These are phyloP conservation scores for Waitea zeae DNA, from an alignment of 1,284 basidiomycete species.

Conservation along the genomic window DNA sequence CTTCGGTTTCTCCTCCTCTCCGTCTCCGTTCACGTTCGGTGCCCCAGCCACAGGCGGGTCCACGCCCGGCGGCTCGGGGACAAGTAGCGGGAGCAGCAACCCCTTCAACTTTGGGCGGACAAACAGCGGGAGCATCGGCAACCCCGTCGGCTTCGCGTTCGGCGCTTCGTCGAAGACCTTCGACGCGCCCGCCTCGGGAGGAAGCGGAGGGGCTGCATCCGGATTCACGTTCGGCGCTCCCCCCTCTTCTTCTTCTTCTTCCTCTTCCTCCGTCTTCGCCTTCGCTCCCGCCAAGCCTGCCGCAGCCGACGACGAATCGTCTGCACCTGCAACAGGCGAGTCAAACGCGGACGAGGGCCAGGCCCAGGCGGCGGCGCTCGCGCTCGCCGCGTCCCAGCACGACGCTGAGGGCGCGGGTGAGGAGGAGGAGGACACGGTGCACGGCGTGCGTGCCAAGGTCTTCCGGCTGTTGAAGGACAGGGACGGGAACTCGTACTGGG, in stretches of 20 bases:
- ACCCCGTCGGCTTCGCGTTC: slow-evolving; percentile 39
- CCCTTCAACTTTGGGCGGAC: too few relatives aligned
- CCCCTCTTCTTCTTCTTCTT: neutral
- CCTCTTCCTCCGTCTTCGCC: neutral
- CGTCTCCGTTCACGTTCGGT: slow-evolving; percentile 4
- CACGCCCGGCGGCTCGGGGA: slow-evolving; percentile 2
- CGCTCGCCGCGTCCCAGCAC: slow-evolving; percentile 25
- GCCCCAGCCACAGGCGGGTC: slow-evolving; percentile 1
- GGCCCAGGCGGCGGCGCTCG: slow-evolving; percentile 15
- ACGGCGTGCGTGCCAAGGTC: slow-evolving; percentile 45
- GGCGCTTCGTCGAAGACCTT: slow-evolving; percentile 21
- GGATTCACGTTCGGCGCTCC: slow-evolving; percentile 1
- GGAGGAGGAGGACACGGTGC: slow-evolving; percentile 61
- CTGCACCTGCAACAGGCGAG: slow-evolving; percentile 10
- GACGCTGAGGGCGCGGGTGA: slow-evolving; percentile 67
- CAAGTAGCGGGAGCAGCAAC: slow-evolving; percentile 3
- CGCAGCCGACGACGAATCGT: slow-evolving; percentile 6
- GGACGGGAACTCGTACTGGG: slow-evolving; percentile 26
- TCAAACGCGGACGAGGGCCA: slow-evolving; percentile 16
- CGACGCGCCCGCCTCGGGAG: slow-evolving; percentile 6
- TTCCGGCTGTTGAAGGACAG: slow-evolving; percentile 42
- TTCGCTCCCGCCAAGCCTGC: slow-evolving; percentile 5
- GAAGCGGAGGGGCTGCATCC: neutral
- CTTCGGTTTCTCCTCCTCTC: slow-evolving; percentile 1
- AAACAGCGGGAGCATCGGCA: slow-evolving; percentile 29